A percentile compares a stretch with the other conserved stretches of the same genome.
These are phyloP conservation scores for Aspergillus hancockii DNA, from an alignment of 495 filamentous ascomycete species.

Conservation along the genomic window DNA sequence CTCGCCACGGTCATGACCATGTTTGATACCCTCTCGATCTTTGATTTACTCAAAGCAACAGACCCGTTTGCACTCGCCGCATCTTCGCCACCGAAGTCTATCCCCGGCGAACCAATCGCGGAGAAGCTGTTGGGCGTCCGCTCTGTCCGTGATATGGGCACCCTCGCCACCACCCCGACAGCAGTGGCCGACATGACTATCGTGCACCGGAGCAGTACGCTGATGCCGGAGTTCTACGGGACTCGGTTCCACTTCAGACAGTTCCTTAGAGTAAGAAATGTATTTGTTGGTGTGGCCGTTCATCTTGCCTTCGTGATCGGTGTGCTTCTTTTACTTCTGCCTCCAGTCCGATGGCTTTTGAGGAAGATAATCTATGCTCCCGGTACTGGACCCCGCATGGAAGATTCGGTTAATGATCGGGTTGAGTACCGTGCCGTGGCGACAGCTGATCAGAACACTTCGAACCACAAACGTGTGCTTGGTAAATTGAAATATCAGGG, in stretches of 20 bases:
- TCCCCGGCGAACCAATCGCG: constrained; percentile 33
- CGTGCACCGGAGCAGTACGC: constrained; percentile 75
- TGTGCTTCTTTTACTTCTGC: constrained; percentile 53
- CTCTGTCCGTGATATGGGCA: constrained; percentile 64
- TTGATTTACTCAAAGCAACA: constrained; percentile 55
- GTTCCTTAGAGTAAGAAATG: constrained; percentile 63
- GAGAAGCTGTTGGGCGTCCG: constrained; percentile 61
- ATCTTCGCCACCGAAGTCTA: constrained; percentile 44
- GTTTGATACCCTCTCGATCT: constrained; percentile 60
- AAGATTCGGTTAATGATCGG: constrained; percentile 55
- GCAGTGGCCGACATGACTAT: constrained; percentile 62
- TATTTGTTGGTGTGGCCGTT: constrained; percentile 54
- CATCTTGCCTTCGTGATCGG: constrained; percentile 57
- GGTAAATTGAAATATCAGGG: constrained; percentile 61
- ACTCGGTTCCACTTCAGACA: constrained; percentile 71
- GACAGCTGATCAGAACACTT: constrained; percentile 52
- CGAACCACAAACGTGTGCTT: constrained; percentile 52
- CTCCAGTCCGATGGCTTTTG: constrained; percentile 55
- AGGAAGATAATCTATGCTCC: constrained; percentile 60
- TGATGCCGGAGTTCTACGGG: constrained; percentile 71
- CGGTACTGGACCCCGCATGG: constrained; percentile 64
- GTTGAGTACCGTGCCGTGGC: constrained; percentile 69
- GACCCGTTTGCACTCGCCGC: constrained; percentile 70
- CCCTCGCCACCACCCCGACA: constrained; percentile 61
- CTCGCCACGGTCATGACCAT: constrained; percentile 63